Percentiles rank a stretch among this genome's conserved stretches.
Conservation (phyloP, 2,329 filamentous ascomycete species). For the Diplodia mutila region DNA sequence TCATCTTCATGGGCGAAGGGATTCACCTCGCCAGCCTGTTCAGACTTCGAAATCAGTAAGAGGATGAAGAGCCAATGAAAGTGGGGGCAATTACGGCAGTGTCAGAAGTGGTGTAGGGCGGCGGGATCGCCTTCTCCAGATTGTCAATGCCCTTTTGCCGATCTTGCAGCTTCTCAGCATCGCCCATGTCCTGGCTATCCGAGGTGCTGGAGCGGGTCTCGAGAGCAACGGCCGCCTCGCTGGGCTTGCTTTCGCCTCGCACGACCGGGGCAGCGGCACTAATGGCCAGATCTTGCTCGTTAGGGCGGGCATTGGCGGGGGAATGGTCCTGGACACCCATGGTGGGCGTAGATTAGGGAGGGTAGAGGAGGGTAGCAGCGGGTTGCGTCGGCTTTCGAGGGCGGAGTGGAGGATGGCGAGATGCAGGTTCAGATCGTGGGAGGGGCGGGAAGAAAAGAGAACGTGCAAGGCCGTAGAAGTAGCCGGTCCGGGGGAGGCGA, state of each 20-base stretch:
- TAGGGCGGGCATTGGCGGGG: neutral
- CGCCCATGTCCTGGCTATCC: conserved; percentile 9
- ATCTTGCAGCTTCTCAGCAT: conserved; percentile 13
- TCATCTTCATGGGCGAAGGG: conserved; percentile 37
- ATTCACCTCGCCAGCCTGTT: conserved; percentile 15
- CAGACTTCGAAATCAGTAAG: neutral
- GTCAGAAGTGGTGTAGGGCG: conserved; percentile 11
- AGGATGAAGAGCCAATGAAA: neutral
- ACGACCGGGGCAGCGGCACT: conserved; percentile 20
- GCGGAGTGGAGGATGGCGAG: conserved; percentile 19
- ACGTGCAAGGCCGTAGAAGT: neutral
- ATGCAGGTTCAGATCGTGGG: conserved; percentile 22
- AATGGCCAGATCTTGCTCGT: conserved; percentile 11
- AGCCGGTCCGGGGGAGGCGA: conserved; percentile 9
- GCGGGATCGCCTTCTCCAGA: conserved; percentile 2
- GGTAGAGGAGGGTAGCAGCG: conserved; percentile 4
- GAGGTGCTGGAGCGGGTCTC: conserved; percentile 25
- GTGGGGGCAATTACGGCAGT: conserved; percentile 3
- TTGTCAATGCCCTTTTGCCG: conserved; percentile 10
- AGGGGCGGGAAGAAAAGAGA: conserved; percentile 17
- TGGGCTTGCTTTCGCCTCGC: conserved; percentile 14
- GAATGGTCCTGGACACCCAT: conserved; percentile 19
- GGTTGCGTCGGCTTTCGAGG: conserved; percentile 8
- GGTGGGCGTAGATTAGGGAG: conserved; percentile 13
- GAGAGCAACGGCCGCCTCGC: conserved; percentile 6